A percentile compares a stretch with the other conserved stretches of the same genome.
Evolutionary conservation across 2,329 filamentous ascomycete species (phyloP).

Genomic region (Chaetomiaceae sp.): DNA sequence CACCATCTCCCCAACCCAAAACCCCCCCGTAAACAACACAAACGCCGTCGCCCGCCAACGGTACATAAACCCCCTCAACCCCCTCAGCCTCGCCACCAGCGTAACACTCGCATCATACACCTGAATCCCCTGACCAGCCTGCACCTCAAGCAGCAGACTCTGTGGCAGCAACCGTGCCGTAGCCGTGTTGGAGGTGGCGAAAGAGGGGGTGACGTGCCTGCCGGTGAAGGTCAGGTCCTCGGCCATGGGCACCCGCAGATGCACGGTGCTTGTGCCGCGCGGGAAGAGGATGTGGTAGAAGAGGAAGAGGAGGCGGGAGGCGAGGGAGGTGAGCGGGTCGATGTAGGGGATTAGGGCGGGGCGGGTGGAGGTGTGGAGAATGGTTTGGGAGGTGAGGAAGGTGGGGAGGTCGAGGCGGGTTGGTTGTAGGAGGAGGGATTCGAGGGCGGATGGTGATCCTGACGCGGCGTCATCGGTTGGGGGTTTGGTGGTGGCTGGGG

Average conservation of each 20-base stretch:
- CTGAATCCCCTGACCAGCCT: constrained; percentile 65
- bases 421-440: constrained; percentile 39
- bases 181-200: constrained; percentile 8
- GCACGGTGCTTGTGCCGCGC: constrained; percentile 55
- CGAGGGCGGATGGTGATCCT: neutral
- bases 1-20: constrained; percentile 72
- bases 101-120: constrained; percentile 66
- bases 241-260: constrained; percentile 64
- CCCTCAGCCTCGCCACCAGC: constrained; percentile 70
- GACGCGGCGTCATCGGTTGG: too few species aligned
- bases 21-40: constrained; percentile 60
- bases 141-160: constrained; percentile 57
- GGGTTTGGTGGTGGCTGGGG: neutral
- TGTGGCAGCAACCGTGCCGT: constrained; percentile 37
- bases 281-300: constrained; percentile 66
- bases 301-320: constrained; percentile 57
- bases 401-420: constrained; percentile 26
- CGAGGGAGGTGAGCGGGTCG: constrained; percentile 61
- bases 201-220: neutral
- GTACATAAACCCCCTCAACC: constrained; percentile 82
- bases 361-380: constrained; percentile 55
- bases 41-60: constrained; percentile 70
- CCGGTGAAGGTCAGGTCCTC: constrained; percentile 61
- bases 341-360: constrained; percentile 76
- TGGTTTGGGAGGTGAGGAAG: constrained; percentile 13